Evolutionary conservation across 2,329 filamentous ascomycete species (phyloP), one percentile per base, ranked within the genome.

Genomic region (Aaosphaeria arxii): DNA sequence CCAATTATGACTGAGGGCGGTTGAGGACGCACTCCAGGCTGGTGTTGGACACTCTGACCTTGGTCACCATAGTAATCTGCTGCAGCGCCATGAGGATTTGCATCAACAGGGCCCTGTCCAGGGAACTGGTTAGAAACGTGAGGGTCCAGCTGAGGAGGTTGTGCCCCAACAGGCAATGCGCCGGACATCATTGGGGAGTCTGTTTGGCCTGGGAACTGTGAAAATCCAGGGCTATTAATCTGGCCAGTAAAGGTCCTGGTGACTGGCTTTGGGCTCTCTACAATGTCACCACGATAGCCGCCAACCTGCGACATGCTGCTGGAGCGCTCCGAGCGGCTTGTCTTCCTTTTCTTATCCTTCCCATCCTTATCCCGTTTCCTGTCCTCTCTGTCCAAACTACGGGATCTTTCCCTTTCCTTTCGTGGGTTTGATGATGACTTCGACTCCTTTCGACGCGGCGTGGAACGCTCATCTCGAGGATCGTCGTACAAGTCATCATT

Each of bases 31-130:
- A 83, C 72, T n/a, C 83, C 83, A 5, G 83, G 83, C 62, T 86
- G 83, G 9, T 72, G 62, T 7, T 71, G 61, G 2, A 86, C 82
- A 13, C 80, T 84, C 59, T 85, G 71, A 7, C 82, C 83, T 56
- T 82, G 76, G 59, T 85, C 83, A 40, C 78, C 75, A 61, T 85
- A 86, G 62, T 83, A 86, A 32, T 84, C 81, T 11, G 83, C 77
- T 5, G 81, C 81, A 33, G 74, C 73, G 31, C 82, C 83, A 45
- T 70, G 62, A 7, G 77, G 56, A 50, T 67, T 9, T n/a, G 33
- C 76, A 7, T 70, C 64, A 5, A 64, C 52, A 11, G 79, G 77
- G 48, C 81, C 73, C 59, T 83, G 81, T 43, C 80, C 80, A 5
- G 81, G 81, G 55, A 85, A 85, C 57, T 84, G 82, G 55, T 79